A percentile compares a stretch with the other conserved stretches of the same genome.
Conservation (phyloP, 1,284 basidiomycete species). For the Fereydounia khargensis region DNA sequence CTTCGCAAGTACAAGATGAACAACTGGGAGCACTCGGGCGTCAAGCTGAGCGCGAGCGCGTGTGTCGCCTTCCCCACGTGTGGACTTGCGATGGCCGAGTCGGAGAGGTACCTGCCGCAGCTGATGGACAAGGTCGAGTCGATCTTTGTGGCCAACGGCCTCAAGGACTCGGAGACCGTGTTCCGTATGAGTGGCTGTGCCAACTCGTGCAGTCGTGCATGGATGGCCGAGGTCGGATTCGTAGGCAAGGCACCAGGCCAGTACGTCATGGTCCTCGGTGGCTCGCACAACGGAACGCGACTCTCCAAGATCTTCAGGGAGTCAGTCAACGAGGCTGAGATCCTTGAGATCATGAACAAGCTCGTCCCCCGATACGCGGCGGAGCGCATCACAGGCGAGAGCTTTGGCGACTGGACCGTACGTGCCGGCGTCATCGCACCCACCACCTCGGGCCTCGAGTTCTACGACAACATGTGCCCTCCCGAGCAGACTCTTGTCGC, state of each 20-base stretch:
- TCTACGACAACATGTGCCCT: slow-evolving; percentile 49
- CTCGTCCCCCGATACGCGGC: slow-evolving; percentile 92
- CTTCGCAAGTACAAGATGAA: slow-evolving; percentile 87
- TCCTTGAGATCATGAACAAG: slow-evolving; percentile 79
- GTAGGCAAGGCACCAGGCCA: slow-evolving; percentile 92
- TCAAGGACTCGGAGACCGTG: slow-evolving; percentile 88
- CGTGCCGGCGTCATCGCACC: slow-evolving; percentile 51
- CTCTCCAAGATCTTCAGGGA: slow-evolving; percentile 90
- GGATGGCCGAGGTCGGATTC: slow-evolving; percentile 90
- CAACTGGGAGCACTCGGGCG: slow-evolving; percentile 74
- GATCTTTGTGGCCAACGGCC: slow-evolving; percentile 86
- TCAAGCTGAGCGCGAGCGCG: slow-evolving; percentile 67
- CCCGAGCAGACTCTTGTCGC: no score
- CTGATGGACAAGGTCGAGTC: slow-evolving; percentile 93
- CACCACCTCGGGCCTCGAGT: slow-evolving; percentile 42
- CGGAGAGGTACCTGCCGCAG: slow-evolving; percentile 88
- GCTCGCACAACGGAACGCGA: slow-evolving; percentile 87
- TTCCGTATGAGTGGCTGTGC: slow-evolving; percentile 77
- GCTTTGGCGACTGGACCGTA: slow-evolving; percentile 93
- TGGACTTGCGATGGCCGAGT: slow-evolving; percentile 91
- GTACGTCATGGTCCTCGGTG: slow-evolving; percentile 93
- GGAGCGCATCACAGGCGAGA: slow-evolving; percentile 84
- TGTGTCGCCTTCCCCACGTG: slow-evolving; percentile 97
- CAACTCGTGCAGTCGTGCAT: slow-evolving; percentile 67
- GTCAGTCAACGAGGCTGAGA: slow-evolving; percentile 89